phyloP scores from a whole-genome alignment of 2,329 filamentous ascomycete species.

The Aureobasidium vineae region DNA sequence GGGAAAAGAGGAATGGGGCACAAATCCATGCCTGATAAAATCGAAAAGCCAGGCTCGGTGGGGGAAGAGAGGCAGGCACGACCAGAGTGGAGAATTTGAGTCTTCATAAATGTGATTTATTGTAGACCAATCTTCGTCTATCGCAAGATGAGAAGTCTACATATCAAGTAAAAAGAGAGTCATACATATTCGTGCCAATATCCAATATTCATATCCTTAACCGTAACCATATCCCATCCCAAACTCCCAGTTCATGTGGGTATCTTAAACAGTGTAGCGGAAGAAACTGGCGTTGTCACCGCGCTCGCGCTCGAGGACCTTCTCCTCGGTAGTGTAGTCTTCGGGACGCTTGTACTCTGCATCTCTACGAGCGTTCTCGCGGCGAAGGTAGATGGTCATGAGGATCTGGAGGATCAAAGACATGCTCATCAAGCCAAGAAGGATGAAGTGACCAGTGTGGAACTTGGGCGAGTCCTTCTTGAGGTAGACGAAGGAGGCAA shows the following conservation, averaged over 20 bases:
- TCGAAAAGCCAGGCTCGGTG: not conserved
- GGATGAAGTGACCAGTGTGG: conserved; percentile 40
- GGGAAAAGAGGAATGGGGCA: not conserved
- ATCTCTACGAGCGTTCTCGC: conserved; percentile 58
- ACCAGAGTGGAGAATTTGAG: not conserved
- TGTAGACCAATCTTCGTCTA: not conserved
- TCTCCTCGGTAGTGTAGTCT: conserved; percentile 56
- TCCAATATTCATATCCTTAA: not conserved
- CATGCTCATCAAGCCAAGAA: conserved; percentile 34
- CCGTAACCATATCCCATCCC: conserved; percentile 1
- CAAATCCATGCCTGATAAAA: not conserved
- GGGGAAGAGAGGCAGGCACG: not conserved
- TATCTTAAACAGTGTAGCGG: conserved; percentile 37
- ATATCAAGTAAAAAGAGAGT: conserved; percentile 3
- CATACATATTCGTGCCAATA: conserved; percentile 13
- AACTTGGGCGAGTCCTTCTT: conserved; percentile 41
- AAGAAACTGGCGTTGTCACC: conserved; percentile 56
- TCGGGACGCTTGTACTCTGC: conserved; percentile 48
- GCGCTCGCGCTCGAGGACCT: conserved; percentile 51
- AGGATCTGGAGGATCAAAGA: conserved; percentile 49
- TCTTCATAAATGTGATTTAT: not conserved
- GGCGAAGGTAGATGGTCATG: conserved; percentile 59
- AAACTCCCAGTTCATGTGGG: not conserved
- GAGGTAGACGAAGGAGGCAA: conserved; percentile 60
- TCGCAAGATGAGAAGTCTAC: conserved; percentile 6